A percentile compares a stretch with the other conserved stretches of the same genome.
Conservation (phyloP, 192 early-diverging fungal genomes). For the Coemansia furcata region DNA sequence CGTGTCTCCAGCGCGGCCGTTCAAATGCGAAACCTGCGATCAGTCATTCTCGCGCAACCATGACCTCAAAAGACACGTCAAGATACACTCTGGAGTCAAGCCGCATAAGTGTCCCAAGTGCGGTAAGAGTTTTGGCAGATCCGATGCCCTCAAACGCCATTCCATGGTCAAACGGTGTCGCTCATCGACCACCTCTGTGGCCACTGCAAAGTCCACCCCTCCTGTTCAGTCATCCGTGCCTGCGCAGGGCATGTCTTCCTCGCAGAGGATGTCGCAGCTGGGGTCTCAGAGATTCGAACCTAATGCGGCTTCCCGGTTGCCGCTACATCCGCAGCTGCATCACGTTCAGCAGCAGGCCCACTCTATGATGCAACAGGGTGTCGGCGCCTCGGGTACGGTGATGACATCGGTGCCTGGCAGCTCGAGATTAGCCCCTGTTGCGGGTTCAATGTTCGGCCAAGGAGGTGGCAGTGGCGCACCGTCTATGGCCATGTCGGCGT, state of each 20-base stretch:
- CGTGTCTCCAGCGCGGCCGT: constrained; percentile 53
- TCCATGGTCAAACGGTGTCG: constrained; percentile 62
- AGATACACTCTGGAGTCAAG: constrained; percentile 73
- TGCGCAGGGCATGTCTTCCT: neutral
- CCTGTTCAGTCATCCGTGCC: neutral
- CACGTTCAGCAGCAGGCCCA: constrained; percentile 14
- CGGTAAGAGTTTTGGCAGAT: constrained; percentile 71
- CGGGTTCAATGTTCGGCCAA: constrained; percentile 38
- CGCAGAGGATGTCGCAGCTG: neutral
- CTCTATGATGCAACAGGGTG: constrained; percentile 6
- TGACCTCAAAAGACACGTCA: constrained; percentile 72
- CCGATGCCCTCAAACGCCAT: constrained; percentile 72
- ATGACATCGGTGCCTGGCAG: constrained; percentile 22
- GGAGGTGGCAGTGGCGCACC: neutral
- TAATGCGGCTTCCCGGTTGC: neutral
- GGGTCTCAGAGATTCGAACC: constrained; percentile 2
- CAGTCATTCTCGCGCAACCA: constrained; percentile 70
- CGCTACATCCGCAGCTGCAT: neutral
- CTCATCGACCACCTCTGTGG: constrained; percentile 13
- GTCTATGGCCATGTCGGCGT: constrained; percentile 20
- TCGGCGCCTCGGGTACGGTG: neutral
- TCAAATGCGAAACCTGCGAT: constrained; percentile 56
- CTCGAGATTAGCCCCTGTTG: constrained; percentile 35
- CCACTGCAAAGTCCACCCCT: neutral
- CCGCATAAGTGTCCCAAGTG: constrained; percentile 73